A percentile compares a stretch with the other conserved stretches of the same genome.
These are phyloP conservation scores for Blakeslea trispora DNA, from an alignment of 371 early-diverging fungal species.

Conservation along the genomic window DNA sequence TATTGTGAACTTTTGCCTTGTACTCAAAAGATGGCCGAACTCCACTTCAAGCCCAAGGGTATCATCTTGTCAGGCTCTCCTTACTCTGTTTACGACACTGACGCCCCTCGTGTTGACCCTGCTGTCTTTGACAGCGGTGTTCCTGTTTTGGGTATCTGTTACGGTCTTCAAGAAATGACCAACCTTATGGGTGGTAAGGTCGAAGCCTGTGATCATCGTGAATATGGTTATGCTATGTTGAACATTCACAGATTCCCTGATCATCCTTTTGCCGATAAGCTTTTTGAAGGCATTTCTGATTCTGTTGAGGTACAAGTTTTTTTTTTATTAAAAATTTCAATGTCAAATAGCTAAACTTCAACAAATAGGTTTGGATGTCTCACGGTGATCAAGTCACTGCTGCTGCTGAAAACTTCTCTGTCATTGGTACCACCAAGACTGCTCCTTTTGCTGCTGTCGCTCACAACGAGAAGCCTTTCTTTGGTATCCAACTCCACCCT, in stretches of 20 bases:
- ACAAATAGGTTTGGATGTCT: constrained; percentile 91
- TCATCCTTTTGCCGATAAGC: constrained; percentile 62
- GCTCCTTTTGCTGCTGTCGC: constrained; percentile 91
- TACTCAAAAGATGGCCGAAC: constrained; percentile 90
- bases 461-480: constrained; percentile 76
- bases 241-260: constrained; percentile 61
- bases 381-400: constrained; percentile 94
- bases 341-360: too few relatives aligned
- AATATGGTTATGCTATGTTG: constrained; percentile 93
- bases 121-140: constrained; percentile 87
- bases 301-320: constrained; percentile 62
- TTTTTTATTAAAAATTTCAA: too few relatives aligned
- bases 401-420: constrained; percentile 81
- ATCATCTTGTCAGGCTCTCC: constrained; percentile 96
- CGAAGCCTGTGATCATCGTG: constrained; percentile 86
- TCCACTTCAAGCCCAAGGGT: constrained; percentile 95
- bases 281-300: constrained; percentile 78
- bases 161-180: constrained; percentile 95
- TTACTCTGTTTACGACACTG: constrained; percentile 93
- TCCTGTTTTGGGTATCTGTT: constrained; percentile 97
- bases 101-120: constrained; percentile 94
- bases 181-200: constrained; percentile 87
- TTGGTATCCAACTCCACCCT: constrained; percentile 98
- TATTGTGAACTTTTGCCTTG: constrained; percentile 98
- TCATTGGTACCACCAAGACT: constrained; percentile 85